Conservation (phyloP, 1,284 basidiomycete genomes). For the Ceratobasidium sp. region DNA sequence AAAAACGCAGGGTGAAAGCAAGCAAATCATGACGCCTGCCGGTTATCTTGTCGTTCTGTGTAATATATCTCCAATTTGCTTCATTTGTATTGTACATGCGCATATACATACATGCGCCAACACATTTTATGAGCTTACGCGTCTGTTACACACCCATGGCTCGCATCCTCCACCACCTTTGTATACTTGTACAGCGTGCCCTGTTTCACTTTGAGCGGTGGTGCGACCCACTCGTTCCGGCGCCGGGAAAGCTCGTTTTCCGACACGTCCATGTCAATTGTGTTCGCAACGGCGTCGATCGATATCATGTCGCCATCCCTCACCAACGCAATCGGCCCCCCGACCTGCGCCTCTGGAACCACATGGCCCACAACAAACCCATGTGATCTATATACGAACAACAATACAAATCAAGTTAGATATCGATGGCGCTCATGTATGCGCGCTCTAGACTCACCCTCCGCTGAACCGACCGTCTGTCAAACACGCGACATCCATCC, state of each 20-base stretch:
- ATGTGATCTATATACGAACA: slow-evolving; percentile 74
- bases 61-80: slow-evolving; percentile 29
- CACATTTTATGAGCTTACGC: slow-evolving; percentile 58
- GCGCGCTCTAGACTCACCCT: slow-evolving; percentile 68
- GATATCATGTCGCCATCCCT: slow-evolving; percentile 87
- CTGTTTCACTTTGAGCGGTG: slow-evolving; percentile 84
- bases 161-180: slow-evolving; percentile 87
- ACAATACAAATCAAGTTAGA: slow-evolving; percentile 24
- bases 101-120: slow-evolving; percentile 23
- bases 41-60: neutral
- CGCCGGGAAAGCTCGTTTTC: slow-evolving; percentile 78
- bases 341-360: slow-evolving; percentile 88
- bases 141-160: slow-evolving; percentile 89
- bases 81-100: slow-evolving; percentile 25
- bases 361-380: slow-evolving; percentile 95
- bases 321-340: slow-evolving; percentile 92
- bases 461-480: slow-evolving; percentile 96
- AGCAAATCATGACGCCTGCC: slow-evolving; percentile 44
- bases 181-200: slow-evolving; percentile 92
- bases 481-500: slow-evolving; percentile 88
- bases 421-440: slow-evolving; percentile 23
- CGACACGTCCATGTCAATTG: slow-evolving; percentile 74
- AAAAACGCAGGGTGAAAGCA: slow-evolving; percentile 83
- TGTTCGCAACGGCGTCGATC: slow-evolving; percentile 88
- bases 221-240: slow-evolving; percentile 77